Conservation (phyloP, 495 filamentous ascomycete species). For the Penicillium robsamsonii region DNA sequence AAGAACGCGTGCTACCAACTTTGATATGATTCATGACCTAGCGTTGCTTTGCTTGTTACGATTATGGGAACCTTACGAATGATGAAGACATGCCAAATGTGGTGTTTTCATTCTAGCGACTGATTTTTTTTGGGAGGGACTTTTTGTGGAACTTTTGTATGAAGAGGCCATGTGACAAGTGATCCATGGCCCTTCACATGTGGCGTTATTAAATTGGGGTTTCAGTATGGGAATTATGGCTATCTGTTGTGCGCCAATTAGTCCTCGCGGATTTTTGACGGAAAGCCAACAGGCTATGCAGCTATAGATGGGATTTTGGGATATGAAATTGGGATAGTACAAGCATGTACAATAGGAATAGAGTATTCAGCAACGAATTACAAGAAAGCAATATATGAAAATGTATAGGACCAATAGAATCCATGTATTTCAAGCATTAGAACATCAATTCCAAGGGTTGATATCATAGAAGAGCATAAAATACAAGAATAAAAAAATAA, state of each 20-base stretch:
- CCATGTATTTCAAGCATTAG: not conserved
- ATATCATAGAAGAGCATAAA: not conserved
- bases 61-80: constrained; percentile 31
- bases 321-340: constrained; percentile 11
- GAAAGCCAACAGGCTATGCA: not conserved
- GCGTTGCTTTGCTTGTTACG: constrained; percentile 25
- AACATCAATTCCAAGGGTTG: not conserved
- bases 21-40: constrained; percentile 30
- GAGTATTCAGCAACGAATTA: constrained; percentile 11
- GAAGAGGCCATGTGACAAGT: constrained; percentile 6
- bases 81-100: constrained; percentile 28
- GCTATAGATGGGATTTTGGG: constrained; percentile 8
- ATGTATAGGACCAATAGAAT: not conserved
- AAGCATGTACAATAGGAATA: constrained; percentile 26
- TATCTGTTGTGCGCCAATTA: not conserved
- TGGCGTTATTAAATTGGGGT: constrained; percentile 12
- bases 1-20: not conserved
- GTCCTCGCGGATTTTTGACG: not conserved
- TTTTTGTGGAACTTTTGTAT: constrained; percentile 5
- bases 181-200: constrained; percentile 7
- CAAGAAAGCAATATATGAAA: constrained; percentile 1
- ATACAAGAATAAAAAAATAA: constrained; percentile 5
- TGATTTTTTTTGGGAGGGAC: constrained; percentile 9
- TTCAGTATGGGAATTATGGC: constrained; percentile 12
- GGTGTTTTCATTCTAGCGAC: constrained; percentile 22